Evolutionary conservation across 345 rosid species (phyloP).

Genomic region (Pugionium dolabratum): DNA sequence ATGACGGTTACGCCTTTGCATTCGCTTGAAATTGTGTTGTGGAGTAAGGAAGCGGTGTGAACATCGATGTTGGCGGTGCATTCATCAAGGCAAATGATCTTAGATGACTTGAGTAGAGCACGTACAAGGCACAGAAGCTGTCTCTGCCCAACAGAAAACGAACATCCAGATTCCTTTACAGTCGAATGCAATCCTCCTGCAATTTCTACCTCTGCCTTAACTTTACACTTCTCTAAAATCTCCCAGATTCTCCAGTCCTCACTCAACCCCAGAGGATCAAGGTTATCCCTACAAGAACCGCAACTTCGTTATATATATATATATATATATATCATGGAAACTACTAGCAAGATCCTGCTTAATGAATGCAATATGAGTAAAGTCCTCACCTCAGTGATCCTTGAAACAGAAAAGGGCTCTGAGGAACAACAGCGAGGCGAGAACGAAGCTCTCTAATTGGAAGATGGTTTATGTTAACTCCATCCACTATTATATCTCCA

Average conservation of each 20-base stretch:
- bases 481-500: slow-evolving; percentile 76
- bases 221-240: slow-evolving; percentile 70
- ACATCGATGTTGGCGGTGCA: slow-evolving; percentile 84
- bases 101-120: slow-evolving; percentile 83
- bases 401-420: slow-evolving; percentile 83
- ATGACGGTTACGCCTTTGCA: slow-evolving; percentile 78
- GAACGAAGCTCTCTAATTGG: slow-evolving; percentile 81
- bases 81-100: slow-evolving; percentile 93
- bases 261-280: slow-evolving; percentile 64
- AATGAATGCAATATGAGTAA: slow-evolving; percentile 9
- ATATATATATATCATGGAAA: not conserved
- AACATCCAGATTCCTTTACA: slow-evolving; percentile 65
- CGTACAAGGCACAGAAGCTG: slow-evolving; percentile 93
- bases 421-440: slow-evolving; percentile 81
- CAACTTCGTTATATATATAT: not conserved
- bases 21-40: slow-evolving; percentile 63
- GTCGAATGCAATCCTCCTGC: slow-evolving; percentile 73
- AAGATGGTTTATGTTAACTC: slow-evolving; percentile 57
- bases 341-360: not conserved
- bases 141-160: slow-evolving; percentile 88
- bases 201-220: slow-evolving; percentile 72
- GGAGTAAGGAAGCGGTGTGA: slow-evolving; percentile 70
- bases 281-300: slow-evolving; percentile 59
- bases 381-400: slow-evolving; percentile 69
- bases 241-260: slow-evolving; percentile 70